phyloP scores from a whole-genome alignment of 352 stramenopile species.

The Phytophthora rubi region DNA sequence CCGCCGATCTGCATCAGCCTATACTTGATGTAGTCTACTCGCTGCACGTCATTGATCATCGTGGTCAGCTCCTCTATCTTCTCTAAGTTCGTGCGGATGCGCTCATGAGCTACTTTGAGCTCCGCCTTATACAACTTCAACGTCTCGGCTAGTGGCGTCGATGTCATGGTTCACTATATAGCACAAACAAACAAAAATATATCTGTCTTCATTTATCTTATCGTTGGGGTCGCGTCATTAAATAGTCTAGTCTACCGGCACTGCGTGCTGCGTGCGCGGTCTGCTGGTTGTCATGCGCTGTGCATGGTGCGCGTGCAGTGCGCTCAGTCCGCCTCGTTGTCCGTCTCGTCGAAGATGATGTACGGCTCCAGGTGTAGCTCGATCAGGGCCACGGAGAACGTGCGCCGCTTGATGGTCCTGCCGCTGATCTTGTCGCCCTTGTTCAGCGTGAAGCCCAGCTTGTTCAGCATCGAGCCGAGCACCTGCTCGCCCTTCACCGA shows the following conservation, averaged over 20 bases:
- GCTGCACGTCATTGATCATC: constrained; percentile 12
- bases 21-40: constrained; percentile 9
- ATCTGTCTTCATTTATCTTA: not conserved
- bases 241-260: constrained; percentile 2
- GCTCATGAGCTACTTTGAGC: not conserved
- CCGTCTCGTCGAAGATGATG: not conserved
- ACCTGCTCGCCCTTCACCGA: not conserved
- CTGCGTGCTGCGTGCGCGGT: not conserved
- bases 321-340: not conserved
- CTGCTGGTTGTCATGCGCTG: not conserved
- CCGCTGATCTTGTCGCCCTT: not conserved
- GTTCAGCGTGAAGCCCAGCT: not conserved
- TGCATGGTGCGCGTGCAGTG: not conserved
- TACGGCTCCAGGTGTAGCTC: not conserved
- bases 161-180: not conserved
- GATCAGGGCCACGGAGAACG: not conserved
- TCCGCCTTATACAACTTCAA: constrained; percentile 1
- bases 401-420: not conserved
- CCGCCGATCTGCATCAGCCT: constrained; percentile 4
- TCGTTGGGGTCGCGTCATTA: not conserved
- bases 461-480: not conserved
- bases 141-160: not conserved
- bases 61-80: not conserved
- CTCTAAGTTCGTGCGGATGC: not conserved
- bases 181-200: not conserved